Conservation (phyloP, 2,329 filamentous ascomycete species). For the Cladophialophora immunda region DNA sequence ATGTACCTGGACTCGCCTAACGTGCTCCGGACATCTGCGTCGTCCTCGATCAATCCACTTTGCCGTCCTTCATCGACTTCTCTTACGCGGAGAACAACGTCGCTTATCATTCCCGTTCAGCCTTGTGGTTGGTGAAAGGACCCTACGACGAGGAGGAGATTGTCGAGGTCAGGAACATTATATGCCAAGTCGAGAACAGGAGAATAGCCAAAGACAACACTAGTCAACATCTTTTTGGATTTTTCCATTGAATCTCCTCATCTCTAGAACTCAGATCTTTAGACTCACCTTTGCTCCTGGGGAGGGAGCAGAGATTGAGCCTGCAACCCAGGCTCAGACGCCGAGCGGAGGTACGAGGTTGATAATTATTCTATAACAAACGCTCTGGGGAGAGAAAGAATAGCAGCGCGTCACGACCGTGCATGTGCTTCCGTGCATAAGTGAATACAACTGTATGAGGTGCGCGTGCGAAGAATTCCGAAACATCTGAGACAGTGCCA, state of each 20-base stretch:
- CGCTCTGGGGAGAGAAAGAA: too few species aligned
- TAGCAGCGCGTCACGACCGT: too few species aligned
- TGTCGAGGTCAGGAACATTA: not conserved
- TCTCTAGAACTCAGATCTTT: too few species aligned
- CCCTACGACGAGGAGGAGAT: not conserved
- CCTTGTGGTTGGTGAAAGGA: not conserved
- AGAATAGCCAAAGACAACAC: not conserved
- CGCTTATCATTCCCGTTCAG: slow-evolving; percentile 3
- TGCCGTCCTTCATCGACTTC: not conserved
- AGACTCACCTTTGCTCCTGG: too few species aligned
- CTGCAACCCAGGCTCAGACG: too few species aligned
- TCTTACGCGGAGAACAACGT: not conserved
- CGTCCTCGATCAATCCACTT: not conserved
- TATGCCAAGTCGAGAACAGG: not conserved
- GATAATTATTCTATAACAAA: too few species aligned
- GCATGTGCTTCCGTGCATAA: too few species aligned
- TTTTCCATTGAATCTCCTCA: not conserved
- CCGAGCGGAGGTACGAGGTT: too few species aligned
- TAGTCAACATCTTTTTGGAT: not conserved
- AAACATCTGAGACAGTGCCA: too few species aligned
- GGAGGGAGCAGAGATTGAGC: too few species aligned
- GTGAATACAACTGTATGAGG: too few species aligned
- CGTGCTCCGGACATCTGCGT: not conserved
- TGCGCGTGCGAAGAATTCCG: too few species aligned
- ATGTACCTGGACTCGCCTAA: not conserved